Base-by-base conservation (phyloP, 345 rosid species). In the Stellera chamaejasme region DNA sequence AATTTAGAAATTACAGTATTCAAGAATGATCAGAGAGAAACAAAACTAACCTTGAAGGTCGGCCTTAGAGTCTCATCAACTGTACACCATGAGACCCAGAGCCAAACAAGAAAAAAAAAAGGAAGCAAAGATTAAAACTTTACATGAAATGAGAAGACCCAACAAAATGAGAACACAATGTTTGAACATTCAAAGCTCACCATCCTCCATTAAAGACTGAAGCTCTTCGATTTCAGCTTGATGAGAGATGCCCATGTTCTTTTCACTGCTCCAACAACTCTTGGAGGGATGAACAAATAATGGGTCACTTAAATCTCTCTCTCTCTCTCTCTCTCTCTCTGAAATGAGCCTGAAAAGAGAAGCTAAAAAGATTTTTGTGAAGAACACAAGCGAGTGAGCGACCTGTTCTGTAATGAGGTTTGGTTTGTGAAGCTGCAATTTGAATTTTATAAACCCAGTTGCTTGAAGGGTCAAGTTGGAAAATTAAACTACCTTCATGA, bases 141-240 rank as follows among this genome's bases (percentile, higher is more conserved):
- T 52, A 39, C 48, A 64, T 69, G 54, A 56, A 25, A 68, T 68
- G 45, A 49, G 42, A 59, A 57, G 45, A 58, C 52, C 50, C 44
- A 64, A 55, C 10, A 27, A 64, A 60, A 13, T 3, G 26, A 16
- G 13, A 32, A 32, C 39, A 8, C 39, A 32, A 32, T 32, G 39
- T 3, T 32, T 32, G 27, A 56, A 9, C 28, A 3, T 11, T 32
- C 55, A 62, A 58, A 74, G 66, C 82, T 76, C 51, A 92, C 99
- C 86, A 56, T 79, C 73, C 67, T 80, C 88, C 81, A 89, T 78
- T 50, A 82, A 72, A 54, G 83, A 59, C 72, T 76, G 83, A 41
- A 89, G 78, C 64, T 84, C 86, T 79, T 77, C 77, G 74, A 84
- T 67, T 15, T 80, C 86, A 62, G 86, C 96, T 52, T 84, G 84